Conservation (phyloP, 1,284 basidiomycete species). For the Coniophora puteana region DNA sequence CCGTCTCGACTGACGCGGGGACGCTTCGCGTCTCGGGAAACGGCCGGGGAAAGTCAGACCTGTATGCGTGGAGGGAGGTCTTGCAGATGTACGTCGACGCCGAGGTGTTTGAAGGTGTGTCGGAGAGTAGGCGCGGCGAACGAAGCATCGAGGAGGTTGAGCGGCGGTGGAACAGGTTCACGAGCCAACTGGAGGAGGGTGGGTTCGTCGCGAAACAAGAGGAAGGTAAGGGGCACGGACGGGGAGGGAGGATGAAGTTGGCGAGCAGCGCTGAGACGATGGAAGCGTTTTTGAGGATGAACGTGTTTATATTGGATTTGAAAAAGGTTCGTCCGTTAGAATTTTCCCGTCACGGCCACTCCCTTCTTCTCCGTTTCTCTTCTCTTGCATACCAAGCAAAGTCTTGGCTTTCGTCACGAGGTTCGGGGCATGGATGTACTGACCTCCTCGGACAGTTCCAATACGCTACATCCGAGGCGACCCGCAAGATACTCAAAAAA, state of each 20-base stretch:
- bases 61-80: constrained; percentile 92
- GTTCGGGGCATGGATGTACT: not conserved
- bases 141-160: constrained; percentile 74
- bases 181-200: constrained; percentile 59
- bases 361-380: no score
- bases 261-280: constrained; percentile 66
- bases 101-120: constrained; percentile 81
- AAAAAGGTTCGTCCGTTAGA: constrained; percentile 59
- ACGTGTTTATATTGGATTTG: constrained; percentile 78
- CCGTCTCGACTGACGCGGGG: constrained; percentile 37
- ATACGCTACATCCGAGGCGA: constrained; percentile 85
- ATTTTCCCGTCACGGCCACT: constrained; percentile 6
- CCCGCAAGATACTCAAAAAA: constrained; percentile 91
- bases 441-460: constrained; percentile 53
- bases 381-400: constrained; percentile 1
- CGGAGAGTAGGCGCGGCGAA: constrained; percentile 77
- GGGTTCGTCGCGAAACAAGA: constrained; percentile 56
- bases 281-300: constrained; percentile 79
- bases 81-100: constrained; percentile 87
- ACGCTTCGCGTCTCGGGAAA: constrained; percentile 21
- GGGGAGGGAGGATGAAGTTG: no score
- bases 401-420: not conserved
- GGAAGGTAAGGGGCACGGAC: no score
- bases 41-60: constrained; percentile 48
- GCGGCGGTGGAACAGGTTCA: constrained; percentile 67